Base-by-base conservation (phyloP, 805 yeast species). In the Candida saitoana region DNA sequence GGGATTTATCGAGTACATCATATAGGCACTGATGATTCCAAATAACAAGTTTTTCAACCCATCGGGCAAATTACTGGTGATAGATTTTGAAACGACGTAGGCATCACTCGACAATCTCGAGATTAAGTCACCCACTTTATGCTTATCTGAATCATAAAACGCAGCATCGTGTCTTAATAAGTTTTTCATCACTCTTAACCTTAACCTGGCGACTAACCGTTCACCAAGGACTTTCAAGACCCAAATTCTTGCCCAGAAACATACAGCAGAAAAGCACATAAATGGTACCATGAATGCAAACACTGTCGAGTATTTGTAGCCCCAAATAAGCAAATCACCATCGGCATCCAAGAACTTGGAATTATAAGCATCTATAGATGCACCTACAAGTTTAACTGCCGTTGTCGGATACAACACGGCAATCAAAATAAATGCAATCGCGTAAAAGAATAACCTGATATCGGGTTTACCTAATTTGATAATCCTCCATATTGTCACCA, bases 211-310 rank as follows among this genome's bases (percentile, higher is more conserved):
- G 15, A 69, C 74, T 34, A 70, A 54, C 34, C 74, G 49, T 52
- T 70, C 75, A 3, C 75, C 75, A 29, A 70, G 49, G 34, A 70
- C 49, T 43, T 62, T 62, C 42, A 62, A 54, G 8, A 61, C 67
- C 74, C 74, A 69, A 43, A 67, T 67, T 40, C 75, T 56, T 17
- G 75, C 73, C 75, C 75, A 69, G 50, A 69, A 69, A 46, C 75
- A 69, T 12, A 59, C 57, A 8, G 75, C 74, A 54, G 68, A 60
- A 3, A 62, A 60, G 37, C 57, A 54, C 70, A 69, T 66, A 40
- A 69, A 69, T 7, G 75, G 75, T 5, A 69, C 61, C 75, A 69
- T 69, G 18, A 65, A 50, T 12, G 59, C 57, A 42, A 69, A 68
- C 1, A 69, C 63, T 1, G 70, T 69, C 16, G 68, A 56, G 45